Percentiles rank a stretch among this genome's conserved stretches.
Evolutionary conservation across 139 green algal genomes (phyloP).

Genomic region (Haematococcus lacustris): DNA sequence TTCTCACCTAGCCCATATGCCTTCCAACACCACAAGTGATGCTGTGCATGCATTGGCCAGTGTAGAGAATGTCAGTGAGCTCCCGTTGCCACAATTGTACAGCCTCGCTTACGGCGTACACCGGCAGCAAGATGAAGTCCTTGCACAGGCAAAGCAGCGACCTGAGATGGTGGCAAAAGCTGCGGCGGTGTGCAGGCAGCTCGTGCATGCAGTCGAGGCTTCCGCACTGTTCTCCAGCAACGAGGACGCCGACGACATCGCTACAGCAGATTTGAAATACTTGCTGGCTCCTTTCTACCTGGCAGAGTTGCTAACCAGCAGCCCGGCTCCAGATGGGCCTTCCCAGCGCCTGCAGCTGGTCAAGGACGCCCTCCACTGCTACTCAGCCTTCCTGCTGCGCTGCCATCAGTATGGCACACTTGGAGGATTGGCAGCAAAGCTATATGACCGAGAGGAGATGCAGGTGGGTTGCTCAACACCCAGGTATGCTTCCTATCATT

Average conservation of each 20-base stretch:
- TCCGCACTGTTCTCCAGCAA: constrained; percentile 48
- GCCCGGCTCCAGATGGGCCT: neutral
- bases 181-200: too few species aligned
- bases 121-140: too few species aligned
- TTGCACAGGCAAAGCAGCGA: too few species aligned
- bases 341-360: neutral
- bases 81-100: too few species aligned
- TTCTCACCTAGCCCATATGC: too few species aligned
- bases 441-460: constrained; percentile 7
- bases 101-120: too few species aligned
- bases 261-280: constrained; percentile 50
- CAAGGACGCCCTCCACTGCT: neutral
- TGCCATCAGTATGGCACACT: constrained; percentile 29
- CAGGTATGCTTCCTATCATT: too few species aligned
- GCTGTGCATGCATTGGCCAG: too few species aligned
- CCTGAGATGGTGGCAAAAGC: too few species aligned
- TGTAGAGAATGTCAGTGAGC: too few species aligned
- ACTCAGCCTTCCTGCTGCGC: constrained; percentile 12
- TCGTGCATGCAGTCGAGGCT: neutral
- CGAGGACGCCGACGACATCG: constrained; percentile 50
- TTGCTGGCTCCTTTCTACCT: constrained; percentile 40
- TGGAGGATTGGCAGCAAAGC: constrained; percentile 2
- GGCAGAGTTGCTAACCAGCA: constrained; percentile 16
- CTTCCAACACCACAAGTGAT: too few species aligned
- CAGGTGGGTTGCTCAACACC: too few species aligned